A percentile compares a stretch with the other conserved stretches of the same genome.
Conservation (phyloP, 257 asterid genomes). For the Fraxinus quadrangulata region DNA sequence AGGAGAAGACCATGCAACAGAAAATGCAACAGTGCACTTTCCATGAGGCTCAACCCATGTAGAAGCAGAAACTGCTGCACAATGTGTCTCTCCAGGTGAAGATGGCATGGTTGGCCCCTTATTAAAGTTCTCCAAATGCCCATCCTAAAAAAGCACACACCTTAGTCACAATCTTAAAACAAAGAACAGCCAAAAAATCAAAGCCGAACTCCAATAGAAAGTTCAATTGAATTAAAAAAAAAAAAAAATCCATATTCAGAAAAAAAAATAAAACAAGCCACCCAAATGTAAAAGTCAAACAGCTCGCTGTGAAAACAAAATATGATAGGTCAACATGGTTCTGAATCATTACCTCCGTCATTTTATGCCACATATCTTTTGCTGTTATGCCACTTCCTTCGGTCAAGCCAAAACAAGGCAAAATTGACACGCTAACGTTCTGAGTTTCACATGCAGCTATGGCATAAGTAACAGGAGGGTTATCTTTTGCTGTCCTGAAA, state of each 20-base stretch:
- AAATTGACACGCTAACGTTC: slow-evolving; percentile 84
- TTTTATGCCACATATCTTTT: slow-evolving; percentile 94
- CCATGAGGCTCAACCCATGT: slow-evolving; percentile 99
- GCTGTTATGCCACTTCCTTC: slow-evolving; percentile 88
- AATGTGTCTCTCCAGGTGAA: slow-evolving; percentile 85
- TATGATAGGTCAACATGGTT: slow-evolving; percentile 1
- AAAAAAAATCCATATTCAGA: not conserved
- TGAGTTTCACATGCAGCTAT: slow-evolving; percentile 98
- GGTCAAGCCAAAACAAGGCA: slow-evolving; percentile 87
- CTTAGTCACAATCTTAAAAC: slow-evolving; percentile 10
- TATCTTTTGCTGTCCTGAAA: slow-evolving; percentile 86
- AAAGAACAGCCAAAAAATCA: not conserved
- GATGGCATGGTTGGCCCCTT: slow-evolving; percentile 83
- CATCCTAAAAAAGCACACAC: slow-evolving; percentile 57
- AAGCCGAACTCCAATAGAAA: not conserved
- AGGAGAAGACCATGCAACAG: slow-evolving; percentile 97
- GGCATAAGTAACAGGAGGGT: slow-evolving; percentile 92
- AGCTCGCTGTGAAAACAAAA: not conserved
- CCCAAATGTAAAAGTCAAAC: not conserved
- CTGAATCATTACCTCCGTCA: slow-evolving; percentile 65
- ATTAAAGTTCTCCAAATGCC: slow-evolving; percentile 79
- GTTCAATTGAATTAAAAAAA: not conserved
- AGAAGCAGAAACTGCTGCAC: slow-evolving; percentile 98
- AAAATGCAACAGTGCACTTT: slow-evolving; percentile 83
- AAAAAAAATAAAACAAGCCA: not conserved